These are phyloP conservation scores for Pleurotus pulmonarius DNA, from an alignment of 768 basidiomycete species.

Conservation along the genomic window DNA sequence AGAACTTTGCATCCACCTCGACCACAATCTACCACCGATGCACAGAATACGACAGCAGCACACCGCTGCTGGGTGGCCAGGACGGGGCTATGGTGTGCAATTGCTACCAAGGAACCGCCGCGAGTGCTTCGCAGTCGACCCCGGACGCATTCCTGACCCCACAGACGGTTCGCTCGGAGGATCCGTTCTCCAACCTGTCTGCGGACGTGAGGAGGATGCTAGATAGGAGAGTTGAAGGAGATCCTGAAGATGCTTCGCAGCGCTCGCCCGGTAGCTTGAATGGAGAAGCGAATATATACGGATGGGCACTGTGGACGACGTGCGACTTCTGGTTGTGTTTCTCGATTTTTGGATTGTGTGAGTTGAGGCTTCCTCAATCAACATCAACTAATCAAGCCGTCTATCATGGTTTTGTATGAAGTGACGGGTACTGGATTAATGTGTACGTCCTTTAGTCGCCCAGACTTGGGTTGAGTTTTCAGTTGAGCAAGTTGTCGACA, in stretches of 20 bases:
- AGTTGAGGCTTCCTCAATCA: conserved; percentile 26
- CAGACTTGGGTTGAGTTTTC: too few species aligned
- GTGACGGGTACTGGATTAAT: conserved; percentile 75
- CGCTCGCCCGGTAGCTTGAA: background rate
- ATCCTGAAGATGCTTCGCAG: background rate
- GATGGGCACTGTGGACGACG: conserved; percentile 16
- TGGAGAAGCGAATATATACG: conserved; percentile 17
- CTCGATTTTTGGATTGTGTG: conserved; percentile 51
- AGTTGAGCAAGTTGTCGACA: too few species aligned
- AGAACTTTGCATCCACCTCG: conserved; percentile 14
- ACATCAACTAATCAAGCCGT: background rate
- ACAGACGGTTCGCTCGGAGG: background rate
- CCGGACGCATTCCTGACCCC: background rate
- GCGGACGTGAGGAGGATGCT: background rate
- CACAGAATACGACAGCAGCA: conserved; percentile 7
- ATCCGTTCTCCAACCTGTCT: conserved; percentile 1
- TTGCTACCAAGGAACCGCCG: background rate
- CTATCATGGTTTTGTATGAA: conserved; percentile 16
- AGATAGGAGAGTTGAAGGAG: background rate
- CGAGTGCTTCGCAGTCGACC: background rate
- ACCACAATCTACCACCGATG: conserved; percentile 1
- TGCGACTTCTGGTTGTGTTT: conserved; percentile 31
- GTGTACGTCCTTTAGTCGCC: conserved; percentile 40
- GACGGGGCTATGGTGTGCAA: background rate
- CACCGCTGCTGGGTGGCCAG: conserved; percentile 4